These are phyloP conservation scores for Lodderomyces metapsilosis DNA, from an alignment of 1,139 yeast genomes.

Conservation along the genomic window DNA sequence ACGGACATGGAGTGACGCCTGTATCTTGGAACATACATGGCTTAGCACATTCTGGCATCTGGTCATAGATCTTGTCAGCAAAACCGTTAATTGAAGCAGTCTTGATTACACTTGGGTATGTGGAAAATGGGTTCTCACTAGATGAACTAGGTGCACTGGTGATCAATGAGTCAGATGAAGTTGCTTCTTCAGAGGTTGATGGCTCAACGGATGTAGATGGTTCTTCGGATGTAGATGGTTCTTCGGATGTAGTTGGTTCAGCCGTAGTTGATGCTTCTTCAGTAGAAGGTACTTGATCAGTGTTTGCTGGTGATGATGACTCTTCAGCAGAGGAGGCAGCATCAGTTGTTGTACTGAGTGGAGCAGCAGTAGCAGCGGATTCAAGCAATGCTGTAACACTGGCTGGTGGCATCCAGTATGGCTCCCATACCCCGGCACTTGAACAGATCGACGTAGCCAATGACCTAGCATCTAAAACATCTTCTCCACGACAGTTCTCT, in stretches of 20 bases:
- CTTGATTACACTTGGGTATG: conserved; percentile 33
- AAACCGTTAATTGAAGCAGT: conserved; percentile 38
- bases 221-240: too few relatives aligned
- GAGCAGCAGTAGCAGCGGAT: conserved; percentile 26
- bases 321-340: conserved; percentile 4
- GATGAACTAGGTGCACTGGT: conserved; percentile 7
- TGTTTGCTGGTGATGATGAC: neutral
- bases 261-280: too few relatives aligned
- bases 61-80: conserved; percentile 31
- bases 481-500: conserved; percentile 29
- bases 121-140: conserved; percentile 16
- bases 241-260: too few relatives aligned
- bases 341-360: conserved; percentile 12
- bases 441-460: conserved; percentile 42
- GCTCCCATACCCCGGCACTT: conserved; percentile 41
- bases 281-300: conserved; percentile 1
- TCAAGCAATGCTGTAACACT: conserved; percentile 31
- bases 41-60: conserved; percentile 25
- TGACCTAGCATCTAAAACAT: conserved; percentile 36
- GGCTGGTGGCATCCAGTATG: conserved; percentile 37
- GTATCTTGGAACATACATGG: conserved; percentile 30
- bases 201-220: neutral
- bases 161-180: neutral
- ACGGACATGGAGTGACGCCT: conserved; percentile 22
- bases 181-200: too few relatives aligned